Conservation (phyloP, 1,139 yeast genomes). For the Saccharomyces hybrid region DNA sequence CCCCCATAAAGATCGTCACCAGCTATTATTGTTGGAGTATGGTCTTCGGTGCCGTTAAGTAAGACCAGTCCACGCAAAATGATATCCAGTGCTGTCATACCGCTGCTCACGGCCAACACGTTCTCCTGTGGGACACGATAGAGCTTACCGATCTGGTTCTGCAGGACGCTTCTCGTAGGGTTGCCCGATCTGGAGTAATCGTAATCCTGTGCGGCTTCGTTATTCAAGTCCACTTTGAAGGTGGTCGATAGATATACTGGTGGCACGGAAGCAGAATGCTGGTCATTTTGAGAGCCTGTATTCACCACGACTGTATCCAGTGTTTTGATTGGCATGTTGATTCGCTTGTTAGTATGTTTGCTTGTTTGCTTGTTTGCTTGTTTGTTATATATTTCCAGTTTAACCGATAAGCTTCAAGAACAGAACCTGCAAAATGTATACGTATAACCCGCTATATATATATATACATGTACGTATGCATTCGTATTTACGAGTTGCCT, state of each 20-base stretch:
- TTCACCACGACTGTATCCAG: conserved; percentile 53
- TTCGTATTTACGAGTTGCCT: no score
- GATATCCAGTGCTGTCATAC: conserved; percentile 89
- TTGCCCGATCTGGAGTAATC: conserved; percentile 94
- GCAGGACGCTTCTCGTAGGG: conserved; percentile 79
- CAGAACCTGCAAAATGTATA: no score
- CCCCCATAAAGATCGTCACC: conserved; percentile 95
- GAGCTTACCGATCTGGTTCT: conserved; percentile 65
- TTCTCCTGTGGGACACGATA: conserved; percentile 55
- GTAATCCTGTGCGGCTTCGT: conserved; percentile 61
- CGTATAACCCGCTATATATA: no score
- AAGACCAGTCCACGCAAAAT: conserved; percentile 62
- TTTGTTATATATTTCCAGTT: no score
- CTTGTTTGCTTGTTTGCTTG: no score
- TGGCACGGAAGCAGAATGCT: conserved; percentile 72
- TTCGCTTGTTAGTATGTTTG: no score
- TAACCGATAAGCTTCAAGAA: no score
- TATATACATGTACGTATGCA: no score
- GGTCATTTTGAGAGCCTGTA: conserved; percentile 40
- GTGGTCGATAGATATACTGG: conserved; percentile 93
- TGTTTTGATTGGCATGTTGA: not conserved
- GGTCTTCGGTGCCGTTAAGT: conserved; percentile 32
- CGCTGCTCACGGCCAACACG: conserved; percentile 77
- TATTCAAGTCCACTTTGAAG: conserved; percentile 65
- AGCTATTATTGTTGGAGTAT: conserved; percentile 46